Base-by-base conservation (phyloP, 2,329 filamentous ascomycete genomes). In the Hypoxylon sp. region DNA sequence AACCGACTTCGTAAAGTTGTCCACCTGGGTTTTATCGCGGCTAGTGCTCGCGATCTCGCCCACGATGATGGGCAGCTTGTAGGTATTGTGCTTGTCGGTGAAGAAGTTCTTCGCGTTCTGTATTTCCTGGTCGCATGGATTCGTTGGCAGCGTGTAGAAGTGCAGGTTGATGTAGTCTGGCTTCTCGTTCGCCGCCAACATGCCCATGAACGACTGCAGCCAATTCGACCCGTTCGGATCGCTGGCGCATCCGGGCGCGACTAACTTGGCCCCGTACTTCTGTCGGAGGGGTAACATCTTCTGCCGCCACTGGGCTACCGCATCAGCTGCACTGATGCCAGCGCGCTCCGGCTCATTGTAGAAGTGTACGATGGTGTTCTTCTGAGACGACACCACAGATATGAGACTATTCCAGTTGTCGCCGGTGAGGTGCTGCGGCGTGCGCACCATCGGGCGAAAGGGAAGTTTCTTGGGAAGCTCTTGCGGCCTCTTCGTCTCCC, bases 341-440 rank as follows among this genome's bases (percentile, higher is more conserved):
- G 76, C 76, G 47, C 79, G 75, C 67, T 83, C 80, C 11, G 82
- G 82, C 73, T 84, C 82, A 68, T 83, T 83, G 78, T 82, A 80
- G 72, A 79, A 84, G 69, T 82, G 81, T 13, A 83, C 75, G 44
- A 81, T 76, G n/a, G 72, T 66, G 47, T 57, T 51, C 32, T 65
- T 65, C 47, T 63, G 55, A 7, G 74, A 56, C 21, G 55, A 52
- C 11, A 65, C 39, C 2, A 44, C 69, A 3, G 71, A 67, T 3
- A 73, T 64, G 11, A 78, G 62, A 72, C 74, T 65, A 13, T 72
- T 65, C 80, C 80, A 83, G 27, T 81, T 78, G 21, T 79, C 73
- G 46, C 79, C 76, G 27, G 72, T 71, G 11, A 81, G 76, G 59
- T 81, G 76, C 27, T 74, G 76, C 13, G 75, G 72, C 11, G 77